phyloP scores from a whole-genome alignment of 441 rosid genomes.

The Syzygium syzygioides region DNA sequence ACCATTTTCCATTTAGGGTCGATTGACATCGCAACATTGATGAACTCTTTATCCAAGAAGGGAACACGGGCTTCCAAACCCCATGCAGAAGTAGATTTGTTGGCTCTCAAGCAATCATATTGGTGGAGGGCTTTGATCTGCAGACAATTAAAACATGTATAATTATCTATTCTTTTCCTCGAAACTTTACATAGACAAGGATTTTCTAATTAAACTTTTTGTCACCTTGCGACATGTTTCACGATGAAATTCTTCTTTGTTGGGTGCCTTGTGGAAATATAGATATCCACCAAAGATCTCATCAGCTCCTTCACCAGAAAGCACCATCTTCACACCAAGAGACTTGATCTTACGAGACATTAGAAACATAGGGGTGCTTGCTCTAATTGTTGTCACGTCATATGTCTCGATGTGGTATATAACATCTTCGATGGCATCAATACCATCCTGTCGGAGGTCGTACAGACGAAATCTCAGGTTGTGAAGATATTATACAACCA shows the following conservation, averaged over 20 bases:
- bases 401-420: conserved; percentile 84
- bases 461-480: not conserved
- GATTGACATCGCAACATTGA: conserved; percentile 66
- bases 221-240: conserved; percentile 87
- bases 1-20: conserved; percentile 88
- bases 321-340: conserved; percentile 89
- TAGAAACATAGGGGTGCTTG: conserved; percentile 88
- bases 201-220: not conserved
- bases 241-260: conserved; percentile 72
- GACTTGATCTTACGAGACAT: conserved; percentile 89
- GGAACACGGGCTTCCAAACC: conserved; percentile 90
- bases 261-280: conserved; percentile 91
- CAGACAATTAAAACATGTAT: not conserved
- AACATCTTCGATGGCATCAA: conserved; percentile 86
- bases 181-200: not conserved
- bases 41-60: conserved; percentile 78
- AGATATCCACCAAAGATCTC: conserved; percentile 92
- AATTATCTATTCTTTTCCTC: not conserved
- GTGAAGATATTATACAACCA: not conserved
- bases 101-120: conserved; percentile 85
- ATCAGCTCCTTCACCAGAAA: conserved; percentile 91
- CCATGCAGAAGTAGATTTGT: conserved; percentile 91
- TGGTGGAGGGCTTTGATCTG: conserved; percentile 87
- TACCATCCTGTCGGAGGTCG: conserved; percentile 53
- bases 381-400: conserved; percentile 81